Conservation (phyloP, 257 asterid species). For the Voacanga thouarsii region DNA sequence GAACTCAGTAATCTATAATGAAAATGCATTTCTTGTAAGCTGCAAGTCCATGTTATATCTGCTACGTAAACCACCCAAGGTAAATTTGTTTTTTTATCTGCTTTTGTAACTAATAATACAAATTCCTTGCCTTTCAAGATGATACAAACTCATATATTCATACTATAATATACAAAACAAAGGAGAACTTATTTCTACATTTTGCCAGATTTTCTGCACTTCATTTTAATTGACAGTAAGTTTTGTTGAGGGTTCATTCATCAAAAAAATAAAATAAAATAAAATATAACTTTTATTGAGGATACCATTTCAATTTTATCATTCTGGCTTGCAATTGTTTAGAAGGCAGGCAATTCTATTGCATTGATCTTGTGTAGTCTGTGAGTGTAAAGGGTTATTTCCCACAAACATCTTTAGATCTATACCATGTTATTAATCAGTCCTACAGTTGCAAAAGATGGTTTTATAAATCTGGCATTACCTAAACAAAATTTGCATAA, state of each 20-base stretch:
- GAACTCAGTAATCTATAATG: constrained; percentile 80
- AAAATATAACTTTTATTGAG: too few species aligned
- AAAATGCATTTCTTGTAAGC: constrained; percentile 82
- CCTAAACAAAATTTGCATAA: too few species aligned
- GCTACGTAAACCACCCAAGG: constrained; percentile 85
- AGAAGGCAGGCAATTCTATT: too few species aligned
- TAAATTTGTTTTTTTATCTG: constrained; percentile 21
- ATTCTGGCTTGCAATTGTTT: background rate
- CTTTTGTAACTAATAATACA: background rate
- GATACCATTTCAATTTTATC: background rate
- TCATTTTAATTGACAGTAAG: background rate
- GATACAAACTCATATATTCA: background rate
- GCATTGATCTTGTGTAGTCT: background rate
- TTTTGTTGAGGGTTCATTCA: background rate
- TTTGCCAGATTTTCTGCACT: background rate
- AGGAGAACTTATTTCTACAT: background rate
- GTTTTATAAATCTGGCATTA: too few species aligned
- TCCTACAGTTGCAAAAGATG: too few species aligned
- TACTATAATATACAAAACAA: background rate
- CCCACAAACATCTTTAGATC: background rate
- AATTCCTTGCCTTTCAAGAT: background rate
- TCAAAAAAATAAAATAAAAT: too few species aligned
- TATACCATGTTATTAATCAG: background rate
- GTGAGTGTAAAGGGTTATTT: background rate
- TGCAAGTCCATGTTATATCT: constrained; percentile 85